Conservation (phyloP, 805 yeast genomes). For the Monosporozyma servazzii region DNA sequence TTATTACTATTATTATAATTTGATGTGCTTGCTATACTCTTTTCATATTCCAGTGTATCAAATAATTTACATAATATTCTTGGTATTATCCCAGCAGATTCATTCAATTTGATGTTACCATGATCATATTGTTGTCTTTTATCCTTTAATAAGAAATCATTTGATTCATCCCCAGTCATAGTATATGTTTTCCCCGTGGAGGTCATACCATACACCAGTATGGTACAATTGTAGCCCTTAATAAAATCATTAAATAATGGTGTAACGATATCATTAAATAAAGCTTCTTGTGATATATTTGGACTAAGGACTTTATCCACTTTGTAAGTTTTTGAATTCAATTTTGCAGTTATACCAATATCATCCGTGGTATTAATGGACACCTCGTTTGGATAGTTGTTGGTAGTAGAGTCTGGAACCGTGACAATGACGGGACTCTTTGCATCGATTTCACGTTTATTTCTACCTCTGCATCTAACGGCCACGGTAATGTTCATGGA, state of each 20-base stretch:
- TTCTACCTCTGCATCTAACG: constrained; percentile 57
- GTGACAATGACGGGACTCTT: constrained; percentile 55
- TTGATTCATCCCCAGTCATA: constrained; percentile 55
- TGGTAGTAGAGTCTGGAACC: constrained; percentile 29
- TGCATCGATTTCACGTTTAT: constrained; percentile 45
- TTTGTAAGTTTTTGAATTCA: constrained; percentile 48
- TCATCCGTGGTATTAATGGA: constrained; percentile 37
- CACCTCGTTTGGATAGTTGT: constrained; percentile 32
- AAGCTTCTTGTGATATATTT: constrained; percentile 57
- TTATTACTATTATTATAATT: constrained; percentile 2
- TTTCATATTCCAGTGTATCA: constrained; percentile 33
- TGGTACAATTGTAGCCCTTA: constrained; percentile 70
- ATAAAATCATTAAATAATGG: constrained; percentile 59
- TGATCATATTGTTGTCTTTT: not conserved
- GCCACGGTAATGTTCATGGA: constrained; percentile 45
- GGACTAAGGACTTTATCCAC: constrained; percentile 82
- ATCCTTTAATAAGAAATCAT: not conserved
- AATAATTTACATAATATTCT: constrained; percentile 51
- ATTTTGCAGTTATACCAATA: constrained; percentile 33
- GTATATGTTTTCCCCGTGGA: constrained; percentile 83
- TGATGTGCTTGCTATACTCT: constrained; percentile 6
- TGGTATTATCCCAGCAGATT: constrained; percentile 59
- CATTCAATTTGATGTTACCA: constrained; percentile 28
- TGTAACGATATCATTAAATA: constrained; percentile 60
- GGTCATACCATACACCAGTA: constrained; percentile 86